Percentiles rank a stretch among this genome's conserved stretches.
These are phyloP conservation scores for Xylaria arbuscula DNA, from an alignment of 2,329 filamentous ascomycete species.

Conservation along the genomic window DNA sequence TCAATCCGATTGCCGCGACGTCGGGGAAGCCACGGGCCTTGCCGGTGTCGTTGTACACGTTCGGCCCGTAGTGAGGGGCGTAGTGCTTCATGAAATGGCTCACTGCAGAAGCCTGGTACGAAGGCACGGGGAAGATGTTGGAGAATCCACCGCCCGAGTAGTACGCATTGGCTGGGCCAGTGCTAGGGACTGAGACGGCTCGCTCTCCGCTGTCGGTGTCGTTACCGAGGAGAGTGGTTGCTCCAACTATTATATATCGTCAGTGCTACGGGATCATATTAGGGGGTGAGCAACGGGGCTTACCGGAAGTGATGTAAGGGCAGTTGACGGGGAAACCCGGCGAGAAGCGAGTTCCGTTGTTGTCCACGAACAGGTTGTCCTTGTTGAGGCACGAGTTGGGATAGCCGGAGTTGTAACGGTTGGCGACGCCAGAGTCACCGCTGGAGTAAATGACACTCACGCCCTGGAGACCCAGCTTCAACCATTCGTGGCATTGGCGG, in stretches of 20 bases:
- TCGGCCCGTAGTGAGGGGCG: conserved; percentile 55
- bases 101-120: conserved; percentile 59
- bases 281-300: background rate
- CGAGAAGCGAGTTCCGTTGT: conserved; percentile 39
- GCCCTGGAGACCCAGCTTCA: conserved; percentile 66
- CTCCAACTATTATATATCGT: conserved; percentile 30
- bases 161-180: conserved; percentile 44
- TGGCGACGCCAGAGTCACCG: conserved; percentile 39
- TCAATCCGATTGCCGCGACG: conserved; percentile 55
- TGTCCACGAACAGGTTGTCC: conserved; percentile 36
- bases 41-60: conserved; percentile 60
- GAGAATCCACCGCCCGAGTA: conserved; percentile 62
- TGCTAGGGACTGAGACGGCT: conserved; percentile 32
- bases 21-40: conserved; percentile 61
- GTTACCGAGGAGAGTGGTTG: conserved; percentile 38
- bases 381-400: conserved; percentile 41
- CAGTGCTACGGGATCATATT: background rate
- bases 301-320: conserved; percentile 40
- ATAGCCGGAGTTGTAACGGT: conserved; percentile 40
- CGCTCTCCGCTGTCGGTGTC: conserved; percentile 37
- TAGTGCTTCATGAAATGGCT: conserved; percentile 54
- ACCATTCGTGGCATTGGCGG: conserved; percentile 66
- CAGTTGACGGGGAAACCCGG: conserved; percentile 41
- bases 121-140: conserved; percentile 60
- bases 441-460: conserved; percentile 54